Conservation (phyloP, 331 rosid species). For the Arachis monticola region DNA sequence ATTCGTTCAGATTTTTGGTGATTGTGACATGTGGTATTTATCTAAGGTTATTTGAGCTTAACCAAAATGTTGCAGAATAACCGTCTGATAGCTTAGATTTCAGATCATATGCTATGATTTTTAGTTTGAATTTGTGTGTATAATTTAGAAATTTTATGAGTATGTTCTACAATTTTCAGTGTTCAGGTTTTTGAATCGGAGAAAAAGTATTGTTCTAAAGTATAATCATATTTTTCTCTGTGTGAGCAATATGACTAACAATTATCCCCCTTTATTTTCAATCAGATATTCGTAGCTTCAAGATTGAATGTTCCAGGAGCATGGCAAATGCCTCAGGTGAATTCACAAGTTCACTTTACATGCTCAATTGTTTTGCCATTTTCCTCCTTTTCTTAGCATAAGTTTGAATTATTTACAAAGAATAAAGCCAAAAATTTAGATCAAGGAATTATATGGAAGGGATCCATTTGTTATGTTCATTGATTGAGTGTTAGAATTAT, state of each 20-base stretch:
- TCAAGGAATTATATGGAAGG: too few relatives aligned
- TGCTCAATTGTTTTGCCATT: conserved; percentile 18
- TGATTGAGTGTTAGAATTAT: too few relatives aligned
- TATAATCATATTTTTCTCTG: background rate
- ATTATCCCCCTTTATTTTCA: conserved; percentile 26
- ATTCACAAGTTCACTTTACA: conserved; percentile 31
- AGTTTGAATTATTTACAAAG: background rate
- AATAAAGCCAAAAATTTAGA: background rate
- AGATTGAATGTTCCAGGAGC: conserved; percentile 99
- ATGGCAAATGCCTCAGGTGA: conserved; percentile 99
- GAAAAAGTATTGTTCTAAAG: too few relatives aligned
- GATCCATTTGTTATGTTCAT: background rate
- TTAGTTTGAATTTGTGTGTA: background rate
- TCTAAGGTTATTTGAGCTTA: too few relatives aligned
- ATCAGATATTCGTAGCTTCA: conserved; percentile 90
- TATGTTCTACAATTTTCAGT: background rate
- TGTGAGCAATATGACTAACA: conserved; percentile 13
- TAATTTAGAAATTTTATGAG: background rate
- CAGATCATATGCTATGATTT: conserved; percentile 3
- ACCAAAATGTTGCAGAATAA: too few relatives aligned
- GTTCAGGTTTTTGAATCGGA: background rate
- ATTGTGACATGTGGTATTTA: background rate
- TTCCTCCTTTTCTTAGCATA: conserved; percentile 7
- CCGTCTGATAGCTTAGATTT: too few relatives aligned
- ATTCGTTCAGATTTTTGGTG: conserved; percentile 1